These are phyloP conservation scores for cucumber (Cucumis sativus) DNA, from an alignment of 306 rosid genomes.

Conservation along the genomic window DNA sequence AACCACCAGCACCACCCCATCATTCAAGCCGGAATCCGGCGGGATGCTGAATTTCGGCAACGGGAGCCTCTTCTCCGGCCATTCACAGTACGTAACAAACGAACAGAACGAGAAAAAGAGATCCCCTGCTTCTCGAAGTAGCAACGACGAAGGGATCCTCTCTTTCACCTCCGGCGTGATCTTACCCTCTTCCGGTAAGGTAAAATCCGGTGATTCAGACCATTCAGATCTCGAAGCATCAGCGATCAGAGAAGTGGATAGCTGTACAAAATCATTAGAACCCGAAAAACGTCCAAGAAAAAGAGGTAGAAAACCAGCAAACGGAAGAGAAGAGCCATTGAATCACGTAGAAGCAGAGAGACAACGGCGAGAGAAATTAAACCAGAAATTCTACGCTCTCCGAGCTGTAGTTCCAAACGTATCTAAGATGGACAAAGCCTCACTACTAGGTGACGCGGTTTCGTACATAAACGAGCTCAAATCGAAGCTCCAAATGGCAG, in stretches of 20 bases:
- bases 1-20: slow-evolving; percentile 1
- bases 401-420: slow-evolving; percentile 91
- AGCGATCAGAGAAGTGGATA: slow-evolving; percentile 48
- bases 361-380: slow-evolving; percentile 81
- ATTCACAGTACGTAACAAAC: slow-evolving; percentile 29
- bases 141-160: slow-evolving; percentile 72
- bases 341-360: slow-evolving; percentile 95
- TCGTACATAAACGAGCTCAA: slow-evolving; percentile 75
- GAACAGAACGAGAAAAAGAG: slow-evolving; percentile 41
- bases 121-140: slow-evolving; percentile 55
- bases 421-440: slow-evolving; percentile 95
- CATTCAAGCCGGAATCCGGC: slow-evolving; percentile 66
- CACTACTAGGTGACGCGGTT: slow-evolving; percentile 78
- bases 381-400: slow-evolving; percentile 84
- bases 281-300: slow-evolving; percentile 79
- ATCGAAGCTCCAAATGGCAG: slow-evolving; percentile 40
- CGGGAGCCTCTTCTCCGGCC: slow-evolving; percentile 36
- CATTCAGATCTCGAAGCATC: slow-evolving; percentile 91
- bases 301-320: slow-evolving; percentile 82
- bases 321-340: slow-evolving; percentile 89
- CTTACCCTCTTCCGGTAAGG: background rate
- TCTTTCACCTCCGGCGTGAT: slow-evolving; percentile 74
- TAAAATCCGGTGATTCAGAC: slow-evolving; percentile 54
- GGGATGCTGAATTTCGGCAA: slow-evolving; percentile 73
- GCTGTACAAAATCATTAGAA: slow-evolving; percentile 43